Evolutionary conservation across 768 basidiomycete species (phyloP).

Genomic region (Pulveroboletus sp.): DNA sequence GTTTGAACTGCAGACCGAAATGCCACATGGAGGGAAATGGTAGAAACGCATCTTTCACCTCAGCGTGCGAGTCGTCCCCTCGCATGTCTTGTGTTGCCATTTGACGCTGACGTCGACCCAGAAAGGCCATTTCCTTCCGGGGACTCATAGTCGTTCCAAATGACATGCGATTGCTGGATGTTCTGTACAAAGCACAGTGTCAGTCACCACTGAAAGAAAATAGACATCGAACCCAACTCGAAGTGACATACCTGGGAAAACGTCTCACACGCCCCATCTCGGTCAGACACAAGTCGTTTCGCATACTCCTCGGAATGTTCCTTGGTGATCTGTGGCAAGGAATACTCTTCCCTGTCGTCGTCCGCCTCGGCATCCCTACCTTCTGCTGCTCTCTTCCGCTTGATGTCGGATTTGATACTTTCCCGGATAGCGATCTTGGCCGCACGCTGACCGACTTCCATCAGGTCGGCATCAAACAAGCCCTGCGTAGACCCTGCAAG

Average conservation of each 20-base stretch:
- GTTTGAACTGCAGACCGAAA: too few species aligned
- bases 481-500: conserved; percentile 93
- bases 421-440: conserved; percentile 96
- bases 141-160: conserved; percentile 98
- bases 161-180: conserved; percentile 86
- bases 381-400: conserved; percentile 58
- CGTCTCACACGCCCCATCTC: conserved; percentile 98
- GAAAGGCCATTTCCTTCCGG: conserved; percentile 61
- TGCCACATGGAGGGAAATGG: background rate
- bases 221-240: background rate
- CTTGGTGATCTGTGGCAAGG: conserved; percentile 83
- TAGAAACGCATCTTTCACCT: background rate
- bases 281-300: conserved; percentile 93
- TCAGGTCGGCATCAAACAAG: conserved; percentile 98
- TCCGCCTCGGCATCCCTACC: conserved; percentile 74
- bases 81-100: conserved; percentile 80
- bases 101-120: conserved; percentile 37
- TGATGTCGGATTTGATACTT: conserved; percentile 91
- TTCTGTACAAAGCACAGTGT: conserved; percentile 47
- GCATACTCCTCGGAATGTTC: conserved; percentile 99
- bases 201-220: background rate
- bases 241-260: conserved; percentile 85
- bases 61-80: conserved; percentile 93
- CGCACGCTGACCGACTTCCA: conserved; percentile 98
- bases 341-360: conserved; percentile 73